Conservation (phyloP, 768 basidiomycete genomes). For the Tulasnella sp. region DNA sequence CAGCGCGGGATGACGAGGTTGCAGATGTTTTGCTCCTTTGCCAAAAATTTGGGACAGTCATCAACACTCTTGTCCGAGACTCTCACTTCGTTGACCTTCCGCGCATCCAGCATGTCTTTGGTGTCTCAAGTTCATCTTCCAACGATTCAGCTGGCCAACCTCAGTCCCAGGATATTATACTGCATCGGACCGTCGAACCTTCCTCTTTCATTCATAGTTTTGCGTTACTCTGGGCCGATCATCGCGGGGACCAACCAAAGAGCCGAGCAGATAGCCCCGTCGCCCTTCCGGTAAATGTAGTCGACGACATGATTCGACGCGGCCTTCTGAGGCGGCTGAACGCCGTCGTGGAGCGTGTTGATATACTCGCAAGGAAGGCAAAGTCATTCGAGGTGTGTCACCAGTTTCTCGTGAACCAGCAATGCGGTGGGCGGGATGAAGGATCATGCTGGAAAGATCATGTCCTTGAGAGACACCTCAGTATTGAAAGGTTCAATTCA, state of each 20-base stretch:
- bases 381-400: background rate
- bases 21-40: background rate
- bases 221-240: background rate
- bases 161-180: background rate
- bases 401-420: background rate
- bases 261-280: background rate
- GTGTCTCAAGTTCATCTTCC: background rate
- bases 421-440: background rate
- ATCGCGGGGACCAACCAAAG: no score
- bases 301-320: constrained; percentile 9
- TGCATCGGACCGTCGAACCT: background rate
- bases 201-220: background rate
- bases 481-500: background rate
- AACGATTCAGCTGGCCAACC: background rate
- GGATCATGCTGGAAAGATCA: no score
- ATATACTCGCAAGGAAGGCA: background rate
- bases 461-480: background rate
- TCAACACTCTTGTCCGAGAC: background rate
- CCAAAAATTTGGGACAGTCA: background rate
- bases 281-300: background rate
- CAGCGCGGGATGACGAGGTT: background rate
- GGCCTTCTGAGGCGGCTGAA: background rate
- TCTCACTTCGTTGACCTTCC: background rate
- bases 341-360: background rate
- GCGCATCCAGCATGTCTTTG: background rate